Base-by-base conservation (phyloP, 352 stramenopile genomes). In the Globisporangium iwayamae region DNA sequence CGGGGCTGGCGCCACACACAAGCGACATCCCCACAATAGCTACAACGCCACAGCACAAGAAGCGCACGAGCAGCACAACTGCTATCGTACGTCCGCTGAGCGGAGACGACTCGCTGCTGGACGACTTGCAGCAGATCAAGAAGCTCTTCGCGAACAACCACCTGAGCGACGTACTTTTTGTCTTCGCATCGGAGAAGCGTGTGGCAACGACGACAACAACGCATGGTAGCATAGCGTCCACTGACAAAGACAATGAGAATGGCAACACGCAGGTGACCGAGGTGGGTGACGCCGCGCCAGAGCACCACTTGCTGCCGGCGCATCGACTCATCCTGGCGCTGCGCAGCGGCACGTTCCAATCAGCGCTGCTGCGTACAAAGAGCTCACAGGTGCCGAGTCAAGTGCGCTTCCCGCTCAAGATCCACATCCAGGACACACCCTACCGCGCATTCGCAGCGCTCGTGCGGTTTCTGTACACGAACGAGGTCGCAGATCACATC, bases 401-500 rank as follows among this genome's bases (percentile, higher is more conserved):
- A 62, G 75, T 93, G 48, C 79, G 83, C 7, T 92, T 95, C 36
- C 86, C 84, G 13, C 71, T 95, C 34, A 91, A 91, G 62, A 91
- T 94, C 51, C 63, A 91, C 69, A 73, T 94, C 18, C 78, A 92
- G 56, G 84, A 94, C 67, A 94, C 86, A n/a, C 64, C 86, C 13
- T 91, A 87, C 47, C 69, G 62, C 11, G 79, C 90, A 4, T 93
- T 94, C 68, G 79, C 82, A 22, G 74, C 77, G 45, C 56, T 94
- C 54, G 63, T 94, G 45, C 65, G 75, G 28, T 95, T 85, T 55
- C 60, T 95, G 30, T 95, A 95, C 70, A 90, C 81, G n/a, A 88
- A 89, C 51, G 75, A 93, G 38, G 65, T 90, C 36, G 54, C 38
- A 2, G 30, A 43, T 20, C 16, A 48, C 43, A 48, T 46, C 39